Conservation (phyloP, 768 basidiomycete genomes). For the Phlegmacium glaucopus region DNA sequence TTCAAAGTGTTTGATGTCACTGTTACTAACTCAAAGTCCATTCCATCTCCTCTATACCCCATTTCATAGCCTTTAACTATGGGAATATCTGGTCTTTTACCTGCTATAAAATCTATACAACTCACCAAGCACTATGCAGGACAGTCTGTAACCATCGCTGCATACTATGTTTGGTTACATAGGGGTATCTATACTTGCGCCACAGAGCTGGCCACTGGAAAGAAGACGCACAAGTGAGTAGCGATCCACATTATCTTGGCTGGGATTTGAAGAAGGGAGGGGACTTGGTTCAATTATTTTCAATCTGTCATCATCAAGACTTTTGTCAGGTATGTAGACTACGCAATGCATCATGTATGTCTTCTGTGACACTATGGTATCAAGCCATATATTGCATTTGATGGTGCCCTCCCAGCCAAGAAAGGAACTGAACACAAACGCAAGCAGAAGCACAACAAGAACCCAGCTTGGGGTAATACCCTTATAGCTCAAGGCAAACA, state of each 20-base stretch:
- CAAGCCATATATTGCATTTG: constrained; percentile 90
- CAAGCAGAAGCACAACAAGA: constrained; percentile 71
- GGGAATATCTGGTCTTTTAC: constrained; percentile 91
- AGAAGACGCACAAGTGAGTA: constrained; percentile 76
- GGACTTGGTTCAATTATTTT: not conserved
- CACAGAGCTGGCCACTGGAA: constrained; percentile 84
- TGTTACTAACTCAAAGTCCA: too few relatives aligned
- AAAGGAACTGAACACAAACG: constrained; percentile 85
- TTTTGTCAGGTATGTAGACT: constrained; percentile 82
- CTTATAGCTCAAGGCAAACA: constrained; percentile 76
- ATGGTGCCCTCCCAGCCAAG: constrained; percentile 95
- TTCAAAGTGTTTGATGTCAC: too few relatives aligned
- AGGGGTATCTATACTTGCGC: constrained; percentile 89
- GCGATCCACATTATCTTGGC: not conserved
- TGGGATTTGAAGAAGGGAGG: not conserved
- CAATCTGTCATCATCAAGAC: not conserved
- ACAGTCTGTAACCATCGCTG: constrained; percentile 88
- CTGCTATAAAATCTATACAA: constrained; percentile 89
- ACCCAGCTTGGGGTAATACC: constrained; percentile 66
- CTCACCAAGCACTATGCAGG: constrained; percentile 72
- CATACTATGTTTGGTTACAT: constrained; percentile 93
- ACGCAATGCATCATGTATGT: constrained; percentile 89
- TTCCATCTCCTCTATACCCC: constrained; percentile 1
- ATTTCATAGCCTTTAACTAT: constrained; percentile 35
- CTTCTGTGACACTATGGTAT: constrained; percentile 83